Base-by-base conservation (phyloP, 2,329 filamentous ascomycete species). In the Immersiporthe knoxdaviesiana region DNA sequence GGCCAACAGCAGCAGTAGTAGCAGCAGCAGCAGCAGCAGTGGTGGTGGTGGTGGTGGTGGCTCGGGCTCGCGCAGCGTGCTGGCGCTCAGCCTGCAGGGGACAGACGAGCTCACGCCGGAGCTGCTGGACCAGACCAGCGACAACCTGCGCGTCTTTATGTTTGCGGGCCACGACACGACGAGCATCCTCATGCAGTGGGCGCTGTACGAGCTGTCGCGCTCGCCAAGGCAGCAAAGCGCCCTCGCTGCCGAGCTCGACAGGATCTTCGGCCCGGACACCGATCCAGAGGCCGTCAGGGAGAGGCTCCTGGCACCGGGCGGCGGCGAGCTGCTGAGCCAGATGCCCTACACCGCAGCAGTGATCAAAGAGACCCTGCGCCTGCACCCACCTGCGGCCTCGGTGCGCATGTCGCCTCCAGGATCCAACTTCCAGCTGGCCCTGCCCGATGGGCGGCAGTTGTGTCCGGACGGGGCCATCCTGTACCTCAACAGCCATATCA, bases 161-260 rank as follows among this genome's bases (percentile, higher is more conserved):
- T 80, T 83, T 52, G 80, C 79, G 2, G 80, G 81, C 3, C 81
- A 82, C 59, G 80, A 82, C 70, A 81, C 81, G 3, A 81, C 80
- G 1, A 78, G 77, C 47, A 79, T 77, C 69, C 73, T 78, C 1
- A 72, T 82, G 1, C 74, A 78, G 12, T 82, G 79, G 78, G 72
- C 74, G 0, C 75, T 79, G 30, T 81, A 82, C 70, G 76, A 81
- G 67, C 75, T 82, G 0, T 76, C 77, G 4, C 75, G 75, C 3
- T 75, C 76, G 0, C 79, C 81, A 0, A 68, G 69, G 1, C 77
- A 73, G 0, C 73, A 77, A 21, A 63, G 69, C 24, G 73, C 75
- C 0, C 70, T 83, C 1, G 74, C 76, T 2, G 73, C 69, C 41
- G 81, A 83, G 71, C 76, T 80, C 10, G 76, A 81, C 67, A 67